Conservation (phyloP, 306 rosid genomes). For the Pyrus pyrifolia region DNA sequence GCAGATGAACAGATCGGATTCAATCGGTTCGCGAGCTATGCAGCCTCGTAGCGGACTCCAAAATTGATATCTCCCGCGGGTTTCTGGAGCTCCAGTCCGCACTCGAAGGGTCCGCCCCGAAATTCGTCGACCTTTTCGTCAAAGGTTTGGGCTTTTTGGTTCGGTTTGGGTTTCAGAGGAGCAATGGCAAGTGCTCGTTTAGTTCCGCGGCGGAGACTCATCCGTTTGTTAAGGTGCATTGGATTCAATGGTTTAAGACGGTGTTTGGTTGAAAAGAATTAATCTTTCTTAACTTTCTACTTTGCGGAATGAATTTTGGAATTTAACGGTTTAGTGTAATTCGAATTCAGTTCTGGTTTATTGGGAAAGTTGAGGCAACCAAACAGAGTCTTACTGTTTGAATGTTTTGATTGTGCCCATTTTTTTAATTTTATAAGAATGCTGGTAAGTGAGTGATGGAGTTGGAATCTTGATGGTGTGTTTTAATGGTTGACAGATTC, state of each 20-base stretch:
- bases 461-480: constrained; percentile 9
- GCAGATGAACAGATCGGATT: too few species aligned
- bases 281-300: neutral
- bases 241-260: neutral
- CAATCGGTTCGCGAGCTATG: constrained; percentile 82
- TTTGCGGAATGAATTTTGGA: too few species aligned
- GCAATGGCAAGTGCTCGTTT: constrained; percentile 37
- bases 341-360: neutral
- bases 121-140: constrained; percentile 50
- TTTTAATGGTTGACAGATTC: constrained; percentile 43
- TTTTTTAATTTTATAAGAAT: neutral
- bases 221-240: constrained; percentile 64
- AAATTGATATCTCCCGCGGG: constrained; percentile 37
- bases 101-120: constrained; percentile 55
- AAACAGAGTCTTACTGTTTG: neutral
- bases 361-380: neutral
- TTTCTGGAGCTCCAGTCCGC: constrained; percentile 76
- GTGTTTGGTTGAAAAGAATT: neutral
- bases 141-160: constrained; percentile 71
- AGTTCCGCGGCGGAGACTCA: constrained; percentile 35
- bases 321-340: neutral
- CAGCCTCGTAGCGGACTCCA: constrained; percentile 54
- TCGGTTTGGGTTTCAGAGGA: constrained; percentile 49
- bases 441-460: neutral
- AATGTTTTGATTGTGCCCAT: neutral